Evolutionary conservation across 192 early-diverging fungal species (phyloP), one percentile per base, ranked within the genome.

Genomic region (Backusella circina): DNA sequence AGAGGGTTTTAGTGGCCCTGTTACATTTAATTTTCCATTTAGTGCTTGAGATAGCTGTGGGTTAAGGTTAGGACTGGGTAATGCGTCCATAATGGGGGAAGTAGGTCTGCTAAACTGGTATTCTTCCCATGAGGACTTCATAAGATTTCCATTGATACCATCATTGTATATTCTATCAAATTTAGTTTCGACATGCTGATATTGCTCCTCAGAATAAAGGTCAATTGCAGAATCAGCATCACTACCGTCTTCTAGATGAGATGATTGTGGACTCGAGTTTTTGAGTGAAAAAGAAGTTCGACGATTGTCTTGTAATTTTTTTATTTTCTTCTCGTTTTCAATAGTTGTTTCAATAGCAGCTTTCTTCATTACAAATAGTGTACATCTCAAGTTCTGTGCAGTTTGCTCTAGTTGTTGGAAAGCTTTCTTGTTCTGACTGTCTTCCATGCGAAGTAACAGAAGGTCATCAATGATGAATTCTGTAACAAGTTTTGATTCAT

Each of bases 401-500:
- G 80, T 81, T 47, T 86, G 86, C 57, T 90, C 86, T 65, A 84
- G 80, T 33, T 82, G 81, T 4, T 67, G 61, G n/a, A 85, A 77
- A 15, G 81, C 80, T 28, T 83, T 80, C n/a, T 83, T 78, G 12
- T 77, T 76, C 18, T 76, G 73, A 36, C 84, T 84, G 51, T 86
- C 87, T 36, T 77, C 74, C 44, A 82, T 73, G 9, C 87, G 86
- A 39, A 90, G 82, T 15, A 74, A 38, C 28, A 89, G 78, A 65
- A 90, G 79, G 67, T 90, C 89, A 30, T 88, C 82, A 71, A 90
- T 81, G 21, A 89, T 36, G 44, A 85, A 81, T 78, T 90, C 86
- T 21, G 87, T 51, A 65, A 90, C 72, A 23, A 83, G 71, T 16
- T 80, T 67, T 10, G 81, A 50, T 75, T 90, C 88, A 39, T 77